Evolutionary conservation across 2,329 filamentous ascomycete genomes (phyloP).

Genomic region (Ascochyta clinopodiicola): DNA sequence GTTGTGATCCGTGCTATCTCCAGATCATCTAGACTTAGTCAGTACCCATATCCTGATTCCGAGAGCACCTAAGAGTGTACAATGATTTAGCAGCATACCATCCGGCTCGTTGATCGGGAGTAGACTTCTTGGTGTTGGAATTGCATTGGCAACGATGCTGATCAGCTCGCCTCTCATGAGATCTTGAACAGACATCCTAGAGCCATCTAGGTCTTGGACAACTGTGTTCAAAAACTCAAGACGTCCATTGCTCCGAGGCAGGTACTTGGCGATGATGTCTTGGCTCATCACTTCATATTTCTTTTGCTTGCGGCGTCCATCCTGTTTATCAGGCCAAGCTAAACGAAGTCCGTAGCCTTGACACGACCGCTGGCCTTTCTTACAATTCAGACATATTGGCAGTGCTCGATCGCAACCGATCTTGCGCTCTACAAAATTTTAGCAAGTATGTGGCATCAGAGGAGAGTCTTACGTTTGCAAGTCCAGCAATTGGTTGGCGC

Average conservation of each 20-base stretch:
- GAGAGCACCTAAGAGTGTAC: neutral
- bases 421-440: constrained; percentile 50
- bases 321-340: constrained; percentile 57
- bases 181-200: constrained; percentile 1
- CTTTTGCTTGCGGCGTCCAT: constrained; percentile 52
- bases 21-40: constrained; percentile 49
- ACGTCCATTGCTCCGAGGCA: constrained; percentile 6
- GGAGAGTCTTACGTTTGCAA: constrained; percentile 48
- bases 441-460: constrained; percentile 17
- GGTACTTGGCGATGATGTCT: neutral
- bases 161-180: neutral
- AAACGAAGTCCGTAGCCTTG: constrained; percentile 56
- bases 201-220: constrained; percentile 20
- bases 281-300: constrained; percentile 35
- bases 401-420: constrained; percentile 56
- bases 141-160: neutral
- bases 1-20: constrained; percentile 56
- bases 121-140: neutral
- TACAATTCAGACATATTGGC: constrained; percentile 55
- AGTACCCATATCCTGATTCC: constrained; percentile 26
- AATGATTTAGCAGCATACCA: constrained; percentile 27
- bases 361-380: constrained; percentile 52
- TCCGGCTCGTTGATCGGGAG: constrained; percentile 11
- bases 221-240: constrained; percentile 30
- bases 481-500: constrained; percentile 49